Percentiles rank a stretch among this genome's conserved stretches.
Evolutionary conservation across 2,329 filamentous ascomycete genomes (phyloP).

Genomic region (Colletotrichum tropicicola): DNA sequence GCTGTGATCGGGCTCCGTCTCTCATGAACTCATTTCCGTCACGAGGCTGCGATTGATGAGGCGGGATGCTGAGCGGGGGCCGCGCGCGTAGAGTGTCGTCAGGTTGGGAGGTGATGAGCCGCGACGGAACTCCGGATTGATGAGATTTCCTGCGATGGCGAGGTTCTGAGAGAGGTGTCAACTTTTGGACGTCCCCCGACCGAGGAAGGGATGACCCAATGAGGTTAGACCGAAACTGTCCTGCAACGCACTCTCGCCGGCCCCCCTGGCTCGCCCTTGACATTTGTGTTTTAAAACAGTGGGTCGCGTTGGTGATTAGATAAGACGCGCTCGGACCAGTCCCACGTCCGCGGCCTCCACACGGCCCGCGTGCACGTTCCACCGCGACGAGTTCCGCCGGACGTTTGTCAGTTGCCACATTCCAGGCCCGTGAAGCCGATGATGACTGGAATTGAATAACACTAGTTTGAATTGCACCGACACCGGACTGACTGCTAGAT

Average conservation of each 20-base stretch:
- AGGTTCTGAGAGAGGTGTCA: constrained; percentile 28
- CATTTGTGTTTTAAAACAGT: constrained; percentile 14
- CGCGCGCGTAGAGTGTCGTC: background rate
- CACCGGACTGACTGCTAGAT: too few species aligned
- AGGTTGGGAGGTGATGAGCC: background rate
- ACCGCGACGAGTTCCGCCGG: background rate
- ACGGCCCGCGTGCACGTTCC: background rate
- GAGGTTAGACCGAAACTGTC: constrained; percentile 28
- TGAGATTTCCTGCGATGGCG: constrained; percentile 2
- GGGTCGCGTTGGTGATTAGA: background rate
- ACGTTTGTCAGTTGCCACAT: background rate
- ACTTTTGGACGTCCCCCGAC: constrained; percentile 21
- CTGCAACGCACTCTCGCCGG: constrained; percentile 22
- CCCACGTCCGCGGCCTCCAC: background rate
- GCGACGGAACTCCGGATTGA: constrained; percentile 7
- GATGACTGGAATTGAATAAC: too few species aligned
- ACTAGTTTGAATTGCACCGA: too few species aligned
- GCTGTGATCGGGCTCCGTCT: constrained; percentile 7
- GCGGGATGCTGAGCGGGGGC: too few species aligned
- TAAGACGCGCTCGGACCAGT: background rate
- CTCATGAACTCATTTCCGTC: constrained; percentile 25
- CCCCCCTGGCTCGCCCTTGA: background rate
- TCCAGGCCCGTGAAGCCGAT: too few species aligned
- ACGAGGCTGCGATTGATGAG: background rate
- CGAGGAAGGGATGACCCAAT: constrained; percentile 13